phyloP scores from a whole-genome alignment of 2,329 filamentous ascomycete species.

The Emydomyces testavorans region DNA sequence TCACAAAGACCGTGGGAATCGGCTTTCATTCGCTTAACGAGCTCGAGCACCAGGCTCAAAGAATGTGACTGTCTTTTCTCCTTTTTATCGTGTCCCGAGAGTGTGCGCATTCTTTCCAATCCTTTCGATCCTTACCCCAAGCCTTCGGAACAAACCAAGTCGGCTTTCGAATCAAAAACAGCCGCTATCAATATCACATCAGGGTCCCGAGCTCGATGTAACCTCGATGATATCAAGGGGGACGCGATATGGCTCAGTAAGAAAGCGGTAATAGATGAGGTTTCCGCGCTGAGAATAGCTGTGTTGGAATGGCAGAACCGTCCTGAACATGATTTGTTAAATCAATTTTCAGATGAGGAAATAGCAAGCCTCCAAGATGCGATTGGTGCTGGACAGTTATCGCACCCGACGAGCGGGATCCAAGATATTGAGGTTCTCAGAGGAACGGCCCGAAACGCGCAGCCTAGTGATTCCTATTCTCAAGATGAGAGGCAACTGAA shows the following conservation, averaged over 20 bases:
- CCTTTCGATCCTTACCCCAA: conserved; percentile 57
- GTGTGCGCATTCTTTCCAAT: conserved; percentile 55
- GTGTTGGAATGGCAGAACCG: conserved; percentile 75
- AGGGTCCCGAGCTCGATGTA: conserved; percentile 53
- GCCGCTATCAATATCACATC: conserved; percentile 75
- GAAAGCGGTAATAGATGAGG: conserved; percentile 64
- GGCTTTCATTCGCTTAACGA: conserved; percentile 43
- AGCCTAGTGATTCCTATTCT: conserved; percentile 46
- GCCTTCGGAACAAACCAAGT: conserved; percentile 52
- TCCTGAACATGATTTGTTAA: conserved; percentile 58
- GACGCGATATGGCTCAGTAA: conserved; percentile 80
- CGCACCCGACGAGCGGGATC: conserved; percentile 7
- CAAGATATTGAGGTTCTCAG: conserved; percentile 28
- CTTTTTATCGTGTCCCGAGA: conserved; percentile 61
- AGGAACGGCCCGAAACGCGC: conserved; percentile 20
- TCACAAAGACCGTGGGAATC: conserved; percentile 47
- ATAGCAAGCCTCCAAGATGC: conserved; percentile 63
- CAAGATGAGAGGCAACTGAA: conserved; percentile 52
- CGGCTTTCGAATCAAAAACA: conserved; percentile 69
- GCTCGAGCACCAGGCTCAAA: conserved; percentile 35
- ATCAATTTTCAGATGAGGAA: conserved; percentile 66
- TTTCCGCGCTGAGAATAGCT: conserved; percentile 67
- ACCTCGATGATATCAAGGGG: conserved; percentile 68
- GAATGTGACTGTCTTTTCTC: conserved; percentile 48
- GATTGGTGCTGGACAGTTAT: conserved; percentile 22